These are phyloP conservation scores for Fraxinus dipetala DNA, from an alignment of 305 asterid species.

Conservation along the genomic window DNA sequence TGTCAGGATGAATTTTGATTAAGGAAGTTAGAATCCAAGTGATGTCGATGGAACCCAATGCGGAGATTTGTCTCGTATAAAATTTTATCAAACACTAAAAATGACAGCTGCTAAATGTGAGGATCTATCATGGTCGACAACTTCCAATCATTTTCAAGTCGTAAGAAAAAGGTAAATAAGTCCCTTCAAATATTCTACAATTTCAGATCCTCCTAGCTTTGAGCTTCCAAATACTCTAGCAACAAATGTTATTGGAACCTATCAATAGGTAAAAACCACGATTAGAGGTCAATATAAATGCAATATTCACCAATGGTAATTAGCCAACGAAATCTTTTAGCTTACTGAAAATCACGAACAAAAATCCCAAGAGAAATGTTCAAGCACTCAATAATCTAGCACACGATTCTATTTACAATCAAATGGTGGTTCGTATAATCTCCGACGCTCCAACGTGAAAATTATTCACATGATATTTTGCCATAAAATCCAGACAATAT, in stretches of 20 bases:
- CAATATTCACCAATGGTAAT: not conserved
- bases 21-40: not conserved
- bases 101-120: not conserved
- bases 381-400: not conserved
- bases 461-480: not conserved
- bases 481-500: not conserved
- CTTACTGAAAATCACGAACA: not conserved
- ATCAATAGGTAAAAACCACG: not conserved
- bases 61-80: not conserved
- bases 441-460: not conserved
- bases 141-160: slow-evolving; percentile 43
- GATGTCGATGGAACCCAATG: not conserved
- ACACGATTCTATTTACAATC: not conserved
- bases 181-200: slow-evolving; percentile 88
- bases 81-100: not conserved
- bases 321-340: not conserved
- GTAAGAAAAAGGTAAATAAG: slow-evolving; percentile 80
- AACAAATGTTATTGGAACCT: slow-evolving; percentile 92
- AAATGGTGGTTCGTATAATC: not conserved
- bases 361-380: not conserved
- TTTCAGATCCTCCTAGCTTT: slow-evolving; percentile 94
- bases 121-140: slow-evolving; percentile 1
- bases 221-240: slow-evolving; percentile 95
- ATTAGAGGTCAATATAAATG: not conserved
- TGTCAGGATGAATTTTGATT: not conserved